Conservation (phyloP, 1,139 yeast genomes). For the Geotrichum klebahnii region DNA sequence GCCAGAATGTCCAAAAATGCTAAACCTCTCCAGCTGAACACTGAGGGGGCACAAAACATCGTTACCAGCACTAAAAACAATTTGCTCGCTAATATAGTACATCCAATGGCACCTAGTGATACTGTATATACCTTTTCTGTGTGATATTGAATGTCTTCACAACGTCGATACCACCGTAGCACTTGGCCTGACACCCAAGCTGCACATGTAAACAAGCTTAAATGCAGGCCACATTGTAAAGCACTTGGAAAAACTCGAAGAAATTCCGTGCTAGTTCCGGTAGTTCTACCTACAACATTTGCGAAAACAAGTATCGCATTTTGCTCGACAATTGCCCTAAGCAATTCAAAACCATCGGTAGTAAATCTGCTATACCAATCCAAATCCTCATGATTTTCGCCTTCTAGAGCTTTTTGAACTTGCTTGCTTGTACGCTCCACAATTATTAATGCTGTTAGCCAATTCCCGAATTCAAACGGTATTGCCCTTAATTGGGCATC, state of each 20-base stretch:
- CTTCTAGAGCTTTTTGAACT: conserved; percentile 1
- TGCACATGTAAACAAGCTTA: conserved; percentile 3
- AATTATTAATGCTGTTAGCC: not conserved
- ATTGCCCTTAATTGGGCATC: not conserved
- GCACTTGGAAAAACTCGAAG: not conserved
- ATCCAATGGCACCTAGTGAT: conserved; percentile 1
- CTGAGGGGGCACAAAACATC: not conserved
- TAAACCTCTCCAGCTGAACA: conserved; percentile 2
- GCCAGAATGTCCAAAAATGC: not conserved
- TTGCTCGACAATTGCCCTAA: not conserved
- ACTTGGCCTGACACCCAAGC: conserved; percentile 6
- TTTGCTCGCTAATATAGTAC: not conserved
- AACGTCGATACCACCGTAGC: conserved; percentile 1
- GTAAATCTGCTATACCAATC: not conserved
- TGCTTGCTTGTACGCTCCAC: conserved; percentile 2
- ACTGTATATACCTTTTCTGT: not conserved
- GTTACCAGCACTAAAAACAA: not conserved
- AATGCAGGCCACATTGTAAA: conserved; percentile 4
- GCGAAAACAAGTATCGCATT: not conserved
- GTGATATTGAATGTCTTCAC: not conserved
- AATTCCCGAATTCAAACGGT: conserved; percentile 6
- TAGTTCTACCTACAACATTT: not conserved
- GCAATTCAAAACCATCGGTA: not conserved
- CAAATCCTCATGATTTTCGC: not conserved
- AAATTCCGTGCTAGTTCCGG: not conserved